A percentile compares a stretch with the other conserved stretches of the same genome.
These are phyloP conservation scores for Lipomyces sp. DNA, from an alignment of 805 yeast species.

Conservation along the genomic window DNA sequence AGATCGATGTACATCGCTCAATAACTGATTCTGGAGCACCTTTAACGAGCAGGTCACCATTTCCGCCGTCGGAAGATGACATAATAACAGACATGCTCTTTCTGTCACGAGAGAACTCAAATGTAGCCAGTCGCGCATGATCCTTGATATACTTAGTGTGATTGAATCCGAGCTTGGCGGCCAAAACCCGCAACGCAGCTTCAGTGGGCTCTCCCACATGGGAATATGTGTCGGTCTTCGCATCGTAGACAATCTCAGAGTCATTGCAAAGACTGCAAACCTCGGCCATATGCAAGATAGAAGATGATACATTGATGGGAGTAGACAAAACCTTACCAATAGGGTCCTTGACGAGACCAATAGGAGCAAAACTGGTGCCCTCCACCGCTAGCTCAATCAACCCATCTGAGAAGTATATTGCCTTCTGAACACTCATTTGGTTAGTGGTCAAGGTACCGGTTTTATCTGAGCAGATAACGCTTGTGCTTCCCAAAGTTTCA, in stretches of 20 bases:
- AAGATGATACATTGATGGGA: slow-evolving; percentile 20
- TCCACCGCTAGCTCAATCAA: slow-evolving; percentile 48
- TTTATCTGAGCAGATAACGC: slow-evolving; percentile 59
- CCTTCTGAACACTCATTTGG: slow-evolving; percentile 44
- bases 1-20: slow-evolving; percentile 49
- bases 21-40: slow-evolving; percentile 62
- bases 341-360: slow-evolving; percentile 38
- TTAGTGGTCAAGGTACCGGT: slow-evolving; percentile 54
- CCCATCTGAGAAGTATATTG: slow-evolving; percentile 45
- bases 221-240: slow-evolving; percentile 43
- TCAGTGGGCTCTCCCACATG: slow-evolving; percentile 62
- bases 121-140: slow-evolving; percentile 45
- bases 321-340: slow-evolving; percentile 40
- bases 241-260: slow-evolving; percentile 43
- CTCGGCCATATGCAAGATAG: slow-evolving; percentile 46
- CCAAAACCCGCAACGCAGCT: slow-evolving; percentile 53
- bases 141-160: slow-evolving; percentile 32
- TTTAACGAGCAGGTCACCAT: slow-evolving; percentile 49
- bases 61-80: slow-evolving; percentile 38
- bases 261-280: slow-evolving; percentile 53
- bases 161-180: slow-evolving; percentile 46
- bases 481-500: slow-evolving; percentile 64
- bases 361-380: slow-evolving; percentile 43
- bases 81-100: slow-evolving; percentile 61
- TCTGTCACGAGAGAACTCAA: slow-evolving; percentile 55